Percentiles rank a stretch among this genome's conserved stretches.
Evolutionary conservation across 2,329 filamentous ascomycete genomes (phyloP).

Genomic region (Intubia oerlemansii): DNA sequence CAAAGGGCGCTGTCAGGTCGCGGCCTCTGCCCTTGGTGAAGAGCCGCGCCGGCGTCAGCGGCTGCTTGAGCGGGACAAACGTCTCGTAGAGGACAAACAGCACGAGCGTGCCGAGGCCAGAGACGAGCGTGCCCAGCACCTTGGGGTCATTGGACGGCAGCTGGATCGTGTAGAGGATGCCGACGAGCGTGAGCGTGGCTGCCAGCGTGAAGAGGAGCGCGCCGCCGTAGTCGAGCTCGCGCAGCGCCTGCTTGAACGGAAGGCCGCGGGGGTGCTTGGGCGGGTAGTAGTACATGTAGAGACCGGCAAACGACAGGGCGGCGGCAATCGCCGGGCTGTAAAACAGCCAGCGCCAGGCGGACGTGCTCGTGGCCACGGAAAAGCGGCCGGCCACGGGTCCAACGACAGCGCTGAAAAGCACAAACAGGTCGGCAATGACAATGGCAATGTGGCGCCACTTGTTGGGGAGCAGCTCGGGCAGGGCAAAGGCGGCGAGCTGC

Average conservation of each 20-base stretch:
- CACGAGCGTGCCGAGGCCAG: slow-evolving; percentile 15
- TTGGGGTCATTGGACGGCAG: slow-evolving; percentile 15
- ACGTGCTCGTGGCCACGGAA: slow-evolving; percentile 10
- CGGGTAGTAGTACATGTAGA: slow-evolving; percentile 17
- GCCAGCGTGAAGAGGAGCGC: slow-evolving; percentile 16
- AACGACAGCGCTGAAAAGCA: slow-evolving; percentile 22
- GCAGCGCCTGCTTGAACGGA: slow-evolving; percentile 14
- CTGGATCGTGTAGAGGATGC: slow-evolving; percentile 18
- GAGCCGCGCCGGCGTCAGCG: slow-evolving; percentile 21
- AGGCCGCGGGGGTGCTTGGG: slow-evolving; percentile 14
- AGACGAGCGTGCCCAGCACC: slow-evolving; percentile 16
- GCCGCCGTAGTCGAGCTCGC: slow-evolving; percentile 18
- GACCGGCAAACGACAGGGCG: too few species aligned
- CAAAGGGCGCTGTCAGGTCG: slow-evolving; percentile 23
- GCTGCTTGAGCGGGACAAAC: slow-evolving; percentile 16
- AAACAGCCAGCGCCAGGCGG: slow-evolving; percentile 22
- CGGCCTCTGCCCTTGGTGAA: slow-evolving; percentile 22
- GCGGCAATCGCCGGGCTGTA: slow-evolving; percentile 20
- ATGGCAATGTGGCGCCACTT: slow-evolving; percentile 24
- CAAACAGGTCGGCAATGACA: slow-evolving; percentile 19
- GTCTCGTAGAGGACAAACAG: slow-evolving; percentile 19
- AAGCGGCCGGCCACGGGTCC: slow-evolving; percentile 22
- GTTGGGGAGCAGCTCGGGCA: slow-evolving; percentile 25
- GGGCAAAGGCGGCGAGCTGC: slow-evolving; percentile 22
- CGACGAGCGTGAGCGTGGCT: slow-evolving; percentile 16